Base-by-base conservation (phyloP, 768 basidiomycete genomes). In the Pulveroboletus ravenelii region DNA sequence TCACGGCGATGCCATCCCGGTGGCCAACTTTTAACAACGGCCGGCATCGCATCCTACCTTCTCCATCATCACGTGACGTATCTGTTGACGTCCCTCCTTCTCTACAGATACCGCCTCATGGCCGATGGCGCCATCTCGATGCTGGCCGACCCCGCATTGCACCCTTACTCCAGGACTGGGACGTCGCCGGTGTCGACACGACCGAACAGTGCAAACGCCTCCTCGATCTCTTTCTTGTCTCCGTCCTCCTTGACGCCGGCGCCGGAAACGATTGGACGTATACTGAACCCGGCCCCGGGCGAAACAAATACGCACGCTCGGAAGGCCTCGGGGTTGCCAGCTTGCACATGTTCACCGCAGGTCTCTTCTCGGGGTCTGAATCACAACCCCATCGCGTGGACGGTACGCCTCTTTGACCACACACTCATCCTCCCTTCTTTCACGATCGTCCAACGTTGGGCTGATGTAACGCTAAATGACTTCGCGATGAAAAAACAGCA, bases 171-270 rank as follows among this genome's bases (percentile, higher is more conserved):
- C 60, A 65, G 0, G 68, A 74, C 37, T 91, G 89, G 89, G 67
- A 71, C 0, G 54, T 71, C 0, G 63, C 70, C 0, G 50, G 49
- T 17, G 63, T 78, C 6, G 76, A 79, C 58, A 51, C 62, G 2
- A 79, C 74, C 47, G 85, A 93, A 60, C 77, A 79, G 38, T 78
- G 83, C 45, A 81, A 83, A 51, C 79, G 92, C 1, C 74, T 92
- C 31, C 76, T 98, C 64, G 95, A 98, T 70, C 80, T 96, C 36
- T 94, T 93, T 72, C 70, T 84, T 47, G 87, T 91, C 29, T 93
- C 92, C 10, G 95, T 98, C 8, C 77, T 98, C 13, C 81, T 99
- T 32, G 95, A 98, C 60, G 95, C 94, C 0, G 94, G 94, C 1
- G 95, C 94, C 0, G 95, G 94, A 0, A 85, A 80, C 49, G 61